Conservation (phyloP, 805 yeast genomes). For the Priceomyces haplophilus region DNA sequence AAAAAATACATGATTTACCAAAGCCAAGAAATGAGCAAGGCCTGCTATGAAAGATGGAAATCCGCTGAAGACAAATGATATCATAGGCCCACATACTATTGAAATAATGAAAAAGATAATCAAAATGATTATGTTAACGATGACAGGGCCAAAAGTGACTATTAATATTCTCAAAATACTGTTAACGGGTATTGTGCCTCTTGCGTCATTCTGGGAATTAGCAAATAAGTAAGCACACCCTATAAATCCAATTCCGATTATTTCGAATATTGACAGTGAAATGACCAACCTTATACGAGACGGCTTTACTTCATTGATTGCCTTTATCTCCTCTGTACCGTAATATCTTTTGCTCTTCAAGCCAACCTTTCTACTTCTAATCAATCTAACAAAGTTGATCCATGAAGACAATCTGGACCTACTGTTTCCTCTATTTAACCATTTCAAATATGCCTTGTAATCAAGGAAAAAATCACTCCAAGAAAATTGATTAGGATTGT, state of each 20-base stretch:
- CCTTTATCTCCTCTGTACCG: constrained; percentile 36
- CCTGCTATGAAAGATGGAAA: constrained; percentile 96
- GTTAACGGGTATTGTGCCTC: constrained; percentile 33
- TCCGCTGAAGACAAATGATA: constrained; percentile 93
- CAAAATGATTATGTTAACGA: constrained; percentile 40
- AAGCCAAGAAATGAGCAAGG: constrained; percentile 93
- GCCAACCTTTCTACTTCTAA: constrained; percentile 89
- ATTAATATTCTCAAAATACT: constrained; percentile 43
- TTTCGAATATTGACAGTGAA: constrained; percentile 39
- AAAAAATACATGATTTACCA: constrained; percentile 78
- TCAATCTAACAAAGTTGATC: constrained; percentile 76
- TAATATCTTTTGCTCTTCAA: constrained; percentile 70
- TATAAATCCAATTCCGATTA: constrained; percentile 32
- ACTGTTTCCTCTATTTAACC: constrained; percentile 89
- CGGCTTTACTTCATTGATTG: constrained; percentile 48
- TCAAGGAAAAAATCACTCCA: constrained; percentile 96
- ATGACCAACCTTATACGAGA: constrained; percentile 43
- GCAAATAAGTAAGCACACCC: constrained; percentile 50
- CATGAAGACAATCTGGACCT: constrained; percentile 87
- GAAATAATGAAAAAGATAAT: constrained; percentile 75
- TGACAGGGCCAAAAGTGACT: constrained; percentile 47
- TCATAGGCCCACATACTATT: constrained; percentile 96
- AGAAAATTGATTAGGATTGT: constrained; percentile 97
- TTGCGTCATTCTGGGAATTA: constrained; percentile 50
- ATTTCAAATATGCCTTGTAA: constrained; percentile 87